Base-by-base conservation (phyloP, 257 asterid genomes). In the Penstemon davidsonii region DNA sequence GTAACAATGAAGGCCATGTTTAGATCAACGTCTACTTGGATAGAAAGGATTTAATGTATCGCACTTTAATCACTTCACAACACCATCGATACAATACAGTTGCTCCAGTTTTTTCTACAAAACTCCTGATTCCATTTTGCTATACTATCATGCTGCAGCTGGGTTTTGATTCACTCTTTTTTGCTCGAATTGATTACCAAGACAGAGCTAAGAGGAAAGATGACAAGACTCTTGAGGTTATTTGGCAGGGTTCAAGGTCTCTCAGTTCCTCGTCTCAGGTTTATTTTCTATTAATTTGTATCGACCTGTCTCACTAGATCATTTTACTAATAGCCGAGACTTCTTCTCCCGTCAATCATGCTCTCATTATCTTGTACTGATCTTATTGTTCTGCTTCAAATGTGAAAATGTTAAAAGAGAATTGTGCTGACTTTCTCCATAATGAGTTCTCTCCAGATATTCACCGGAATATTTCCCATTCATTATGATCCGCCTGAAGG, bases 101-200 rank as follows among this genome's bases (percentile, higher is more conserved):
- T 44, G 50, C 37, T 50, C 67, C 13, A 7, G 12, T 54, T 43
- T 40, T 45, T 51, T 18, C 55, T n/a, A 33, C 18, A 54, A 64
- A 11, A 56, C 60, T 62, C 36, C 62, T 74, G 58, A 69, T 78
- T 66, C 59, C 38, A 40, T 64, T 69, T 64, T 55, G 53, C 79
- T 76, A 39, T n/a, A 56, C 68, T 25, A 13, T 73, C 50, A 42
- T 74, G 52, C 63, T 76, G 82, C 90, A 88, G 94, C 41, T 88
- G 62, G 96, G 96, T 55, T 88, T 88, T 67, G 94, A 88, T 83
- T 86, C 96, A 8, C 87, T 88, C 42, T 86, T 74, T 75, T 88
- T 88, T 69, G 96, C 94, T 33, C 87, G 96, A 46, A 86, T 88
- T 75, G 96, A 88, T 72, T 86, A 88, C 76, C 94, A 88, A 86